Evolutionary conservation across 2,329 filamentous ascomycete species (phyloP), one percentile per base, ranked within the genome.

Genomic region (Arthrobotrys sinensis): DNA sequence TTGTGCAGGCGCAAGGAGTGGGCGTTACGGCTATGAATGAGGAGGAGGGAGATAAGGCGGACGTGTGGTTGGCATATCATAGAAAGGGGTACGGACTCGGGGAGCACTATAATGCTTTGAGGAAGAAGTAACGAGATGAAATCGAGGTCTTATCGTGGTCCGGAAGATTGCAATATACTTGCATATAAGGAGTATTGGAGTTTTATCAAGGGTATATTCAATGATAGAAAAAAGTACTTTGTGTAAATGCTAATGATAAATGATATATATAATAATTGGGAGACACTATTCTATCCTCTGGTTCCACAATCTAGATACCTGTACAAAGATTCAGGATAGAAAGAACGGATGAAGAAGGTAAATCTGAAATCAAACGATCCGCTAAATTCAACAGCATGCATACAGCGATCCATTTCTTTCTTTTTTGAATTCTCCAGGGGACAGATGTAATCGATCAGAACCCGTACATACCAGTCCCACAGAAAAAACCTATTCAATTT

Each of bases 41-140:
- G 1, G 86, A 85, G 19, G 83, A 81, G 24, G 83, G 82, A 5
- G 84, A 81, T 14, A 83, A 84, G 32, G 85, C 84, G 3, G 85
- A 84, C 16, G 88, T 97, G 63, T 98, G 96, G 95, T 84, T 99
- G 84, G 95, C 94, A 40, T 99, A 98, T 85, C 98, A 98, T 85
- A 89, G 92, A 82, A 94, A 97, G 86, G 93, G 93, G 60, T 98
- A 96, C 84, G 95, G 95, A 0, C 86, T 99, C 62, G 96, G 96
- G 11, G 96, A 98, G 86, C 96, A 99, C 85, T 99, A 99, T 85
- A 99, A 99, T 84, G 97, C 94, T 66, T 85, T 99, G 83, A 68
- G 57, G 34, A 88, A 83, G 73, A 63, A 34, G 52, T 76, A 77
- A n/a, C n/a, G n/a, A 43, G 6, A 52, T 32, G 21, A 21, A 24